Percentiles rank a stretch among this genome's conserved stretches.
These are phyloP conservation scores for Ceratocystis cacaofunesta DNA, from an alignment of 2,329 filamentous ascomycete genomes.

Conservation along the genomic window DNA sequence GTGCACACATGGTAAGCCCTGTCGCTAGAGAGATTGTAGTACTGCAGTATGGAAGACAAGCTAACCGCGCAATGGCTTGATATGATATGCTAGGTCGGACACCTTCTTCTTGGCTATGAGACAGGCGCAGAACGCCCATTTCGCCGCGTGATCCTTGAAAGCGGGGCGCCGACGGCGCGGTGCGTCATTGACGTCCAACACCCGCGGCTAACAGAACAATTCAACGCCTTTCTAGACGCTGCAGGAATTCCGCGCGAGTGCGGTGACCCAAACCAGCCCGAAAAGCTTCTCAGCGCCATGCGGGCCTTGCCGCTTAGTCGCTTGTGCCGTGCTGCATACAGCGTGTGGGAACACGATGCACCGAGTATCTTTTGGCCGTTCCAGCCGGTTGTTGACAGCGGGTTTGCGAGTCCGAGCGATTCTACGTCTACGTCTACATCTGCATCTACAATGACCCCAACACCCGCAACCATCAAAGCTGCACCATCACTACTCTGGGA, in stretches of 20 bases:
- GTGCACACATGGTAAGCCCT: constrained; percentile 41
- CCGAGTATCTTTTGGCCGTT: constrained; percentile 43
- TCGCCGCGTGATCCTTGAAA: constrained; percentile 41
- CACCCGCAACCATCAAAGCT: constrained; percentile 29
- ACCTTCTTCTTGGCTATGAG: constrained; percentile 44
- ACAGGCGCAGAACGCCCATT: constrained; percentile 31
- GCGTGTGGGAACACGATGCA: not conserved
- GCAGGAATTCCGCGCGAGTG: constrained; percentile 8
- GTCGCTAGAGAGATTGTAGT: not conserved
- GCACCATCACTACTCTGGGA: constrained; percentile 27
- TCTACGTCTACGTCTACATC: constrained; percentile 25
- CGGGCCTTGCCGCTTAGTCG: constrained; percentile 31
- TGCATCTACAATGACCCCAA: constrained; percentile 23
- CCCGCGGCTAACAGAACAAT: constrained; percentile 40
- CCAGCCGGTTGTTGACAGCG: constrained; percentile 51
- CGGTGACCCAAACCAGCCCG: constrained; percentile 29
- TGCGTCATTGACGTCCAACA: constrained; percentile 40
- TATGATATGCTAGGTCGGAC: constrained; percentile 38
- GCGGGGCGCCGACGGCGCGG: constrained; percentile 40
- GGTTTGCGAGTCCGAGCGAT: constrained; percentile 26
- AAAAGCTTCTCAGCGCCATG: constrained; percentile 20
- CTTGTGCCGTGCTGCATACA: not conserved
- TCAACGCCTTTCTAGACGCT: constrained; percentile 31
- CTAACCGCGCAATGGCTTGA: constrained; percentile 12
- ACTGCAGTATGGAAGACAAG: constrained; percentile 3